Conservation (phyloP, 768 basidiomycete species). For the Suillus alpinus region DNA sequence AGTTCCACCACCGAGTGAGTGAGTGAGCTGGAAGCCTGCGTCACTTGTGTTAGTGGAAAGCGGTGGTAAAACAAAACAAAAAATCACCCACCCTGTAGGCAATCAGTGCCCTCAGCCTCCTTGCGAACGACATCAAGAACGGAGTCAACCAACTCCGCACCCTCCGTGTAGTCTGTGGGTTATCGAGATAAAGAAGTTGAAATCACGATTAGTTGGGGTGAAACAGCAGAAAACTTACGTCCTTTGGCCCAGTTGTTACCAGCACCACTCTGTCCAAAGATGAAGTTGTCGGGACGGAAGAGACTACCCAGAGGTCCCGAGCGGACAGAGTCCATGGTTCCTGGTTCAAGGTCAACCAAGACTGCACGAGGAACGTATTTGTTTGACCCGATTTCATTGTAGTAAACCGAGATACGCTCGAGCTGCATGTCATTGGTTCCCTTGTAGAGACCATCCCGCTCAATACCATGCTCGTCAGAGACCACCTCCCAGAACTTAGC, state of each 20-base stretch:
- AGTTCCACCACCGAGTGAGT: constrained; percentile 98
- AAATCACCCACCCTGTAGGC: constrained; percentile 81
- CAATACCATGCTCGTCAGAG: constrained; percentile 97
- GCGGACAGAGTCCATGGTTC: constrained; percentile 92
- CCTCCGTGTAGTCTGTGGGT: constrained; percentile 75
- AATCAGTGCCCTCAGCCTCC: constrained; percentile 97
- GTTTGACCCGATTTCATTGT: constrained; percentile 91
- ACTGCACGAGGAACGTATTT: constrained; percentile 99
- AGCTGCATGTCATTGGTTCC: constrained; percentile 94
- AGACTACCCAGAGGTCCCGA: constrained; percentile 86
- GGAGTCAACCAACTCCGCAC: constrained; percentile 97
- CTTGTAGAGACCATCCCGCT: constrained; percentile 88
- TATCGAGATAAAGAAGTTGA: neutral
- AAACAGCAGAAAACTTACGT: constrained; percentile 55
- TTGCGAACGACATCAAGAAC: constrained; percentile 98
- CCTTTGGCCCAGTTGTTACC: constrained; percentile 99
- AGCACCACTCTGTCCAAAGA: constrained; percentile 96
- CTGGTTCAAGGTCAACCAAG: constrained; percentile 96
- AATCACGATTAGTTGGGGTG: neutral
- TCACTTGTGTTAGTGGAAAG: constrained; percentile 5
- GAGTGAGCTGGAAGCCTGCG: constrained; percentile 96
- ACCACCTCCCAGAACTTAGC: constrained; percentile 98
- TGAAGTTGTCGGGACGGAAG: constrained; percentile 98
- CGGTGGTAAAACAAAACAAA: constrained; percentile 1
- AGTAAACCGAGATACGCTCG: constrained; percentile 97